Evolutionary conservation across 176 grass and related monocot species (phyloP).

Genomic region (Hordeum vulgare): MorexV3_pseudomolecules_assembly NC_058521.1:38708276-38708775

Average conservation of each 20-base stretch:
- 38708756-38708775: not conserved
- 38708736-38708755: not conserved
- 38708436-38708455: not conserved
- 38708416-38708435: not conserved
- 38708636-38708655: not conserved
- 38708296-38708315: not conserved
- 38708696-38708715: not conserved
- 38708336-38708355: not conserved
- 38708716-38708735: not conserved
- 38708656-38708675: not conserved
- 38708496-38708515: not conserved
- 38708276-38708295: not conserved
- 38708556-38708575: not conserved
- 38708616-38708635: not conserved
- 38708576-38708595: not conserved
- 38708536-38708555: not conserved
- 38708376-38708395: not conserved
- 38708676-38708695: not conserved
- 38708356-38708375: not conserved
- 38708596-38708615: not conserved
- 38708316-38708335: not conserved
- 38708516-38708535: not conserved
- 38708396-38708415: not conserved
- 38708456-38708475: not conserved
- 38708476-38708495: not conserved